Evolutionary conservation across 2,329 filamentous ascomycete genomes (phyloP), one percentile per base, ranked within the genome.

Genomic region (Talaromyces sp.): DNA sequence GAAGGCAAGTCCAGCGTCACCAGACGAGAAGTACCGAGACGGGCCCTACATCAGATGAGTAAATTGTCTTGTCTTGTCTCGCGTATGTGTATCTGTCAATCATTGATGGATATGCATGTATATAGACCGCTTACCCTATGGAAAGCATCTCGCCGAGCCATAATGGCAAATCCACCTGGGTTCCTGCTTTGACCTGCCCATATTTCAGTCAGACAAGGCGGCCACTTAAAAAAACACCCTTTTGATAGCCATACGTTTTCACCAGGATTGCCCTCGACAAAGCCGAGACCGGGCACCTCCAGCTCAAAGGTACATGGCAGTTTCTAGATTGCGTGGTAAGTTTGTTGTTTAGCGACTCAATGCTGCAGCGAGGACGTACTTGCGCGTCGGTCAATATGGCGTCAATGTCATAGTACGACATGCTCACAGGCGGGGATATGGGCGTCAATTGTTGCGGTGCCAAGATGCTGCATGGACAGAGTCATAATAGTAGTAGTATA

Each of bases 291-390:
- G 23, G 92, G 89, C 34, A 96, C 88, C 63, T 94, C 90, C 71
- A 97, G 85, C 72, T 96, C 90, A 78, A 98, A 97, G 57, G 90
- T 96, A 80, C 93, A 96, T 47, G 95, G 94, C 34, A 97, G 86
- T 90, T 97, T 98, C 88, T 96, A 23, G 42, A 47, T 55, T 18
- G 28, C 9, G 52, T 10, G 52, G 18, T 31, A 30, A 57, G 47
- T 57, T n/a, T 50, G 52, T n/a, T 36, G 12, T 40, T 40, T 14
- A 40, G 57, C 27, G 36, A 12, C 14, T 33, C 34, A 10, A 42
- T 34, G 1, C 9, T 31, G 10, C 33, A 10, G 56, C 56, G 18
- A 2, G 28, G 47, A 40, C 66, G 47, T 66, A 77, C 76, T 68
- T 79, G 76, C 5, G 77, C 75, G 66, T 80, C 78, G 2, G 78